A percentile compares a stretch with the other conserved stretches of the same genome.
phyloP scores from a whole-genome alignment of 495 filamentous ascomycete species.

The Penicillium cataractarum region DNA sequence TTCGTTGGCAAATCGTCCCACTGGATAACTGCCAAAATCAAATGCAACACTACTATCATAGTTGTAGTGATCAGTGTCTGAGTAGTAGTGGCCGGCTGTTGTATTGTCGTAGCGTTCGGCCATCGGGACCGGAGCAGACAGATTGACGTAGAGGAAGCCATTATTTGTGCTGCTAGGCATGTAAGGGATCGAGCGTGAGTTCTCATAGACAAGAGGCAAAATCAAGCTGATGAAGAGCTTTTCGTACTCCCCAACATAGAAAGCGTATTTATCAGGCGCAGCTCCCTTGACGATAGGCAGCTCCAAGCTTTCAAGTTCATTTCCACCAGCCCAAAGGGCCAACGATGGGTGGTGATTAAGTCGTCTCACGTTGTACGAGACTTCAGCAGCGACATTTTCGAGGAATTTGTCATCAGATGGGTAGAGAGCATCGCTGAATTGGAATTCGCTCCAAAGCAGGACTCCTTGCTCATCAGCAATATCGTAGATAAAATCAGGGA shows the following conservation, averaged over 20 bases:
- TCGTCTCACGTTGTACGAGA: conserved; percentile 64
- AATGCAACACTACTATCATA: conserved; percentile 61
- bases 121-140: conserved; percentile 60
- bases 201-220: conserved; percentile 63
- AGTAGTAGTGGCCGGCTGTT: conserved; percentile 60
- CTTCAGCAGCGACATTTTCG: conserved; percentile 61
- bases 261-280: conserved; percentile 49
- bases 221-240: conserved; percentile 64
- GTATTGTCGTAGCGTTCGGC: conserved; percentile 63
- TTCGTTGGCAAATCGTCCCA: conserved; percentile 68
- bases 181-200: conserved; percentile 68
- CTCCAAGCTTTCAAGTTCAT: conserved; percentile 65
- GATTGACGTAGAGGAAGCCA: conserved; percentile 62
- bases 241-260: conserved; percentile 61
- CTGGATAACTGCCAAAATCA: conserved; percentile 58
- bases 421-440: conserved; percentile 68
- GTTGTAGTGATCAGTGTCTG: conserved; percentile 72
- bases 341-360: conserved; percentile 69
- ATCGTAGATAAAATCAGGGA: conserved; percentile 70
- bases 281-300: conserved; percentile 47
- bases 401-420: conserved; percentile 59
- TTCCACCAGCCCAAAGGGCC: conserved; percentile 69
- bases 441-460: conserved; percentile 69
- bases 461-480: conserved; percentile 68
- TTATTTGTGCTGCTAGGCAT: conserved; percentile 69